Base-by-base conservation (phyloP, 805 yeast genomes). In the Lachancea kluyveri region DNA sequence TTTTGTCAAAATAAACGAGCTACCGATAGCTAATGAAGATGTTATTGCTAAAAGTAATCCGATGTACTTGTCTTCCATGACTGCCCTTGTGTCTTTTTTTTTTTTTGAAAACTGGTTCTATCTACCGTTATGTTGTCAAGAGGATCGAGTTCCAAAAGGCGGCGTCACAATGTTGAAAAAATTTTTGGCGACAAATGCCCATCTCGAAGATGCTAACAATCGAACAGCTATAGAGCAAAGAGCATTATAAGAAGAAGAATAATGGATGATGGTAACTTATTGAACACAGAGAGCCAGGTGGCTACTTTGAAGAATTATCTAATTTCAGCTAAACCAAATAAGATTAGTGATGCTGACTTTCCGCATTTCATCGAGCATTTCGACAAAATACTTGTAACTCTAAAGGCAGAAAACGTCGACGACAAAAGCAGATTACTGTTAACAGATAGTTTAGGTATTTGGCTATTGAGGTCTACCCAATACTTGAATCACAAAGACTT, bases 31-130 rank as follows among this genome's bases (percentile, higher is more conserved):
- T 48, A 86, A 62, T 13, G 95, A 85, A 28, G 90, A 79, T 42
- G 86, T 72, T 59, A 86, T 77, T 35, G 96, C 96, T 45, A 86
- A 70, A 9, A 86, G 88, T 38, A 86, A 72, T 13, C 96, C 96
- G 39, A 86, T 81, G 54, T 83, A 86, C 56, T 87, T 86, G 41
- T 86, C 95, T 48, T 85, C 94, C 52, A 81, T 41, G 17, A n/a
- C 24, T n/a, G 23, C 20, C 17, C 15, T 16, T 6, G n/a, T n/a
- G n/a, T n/a, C n/a, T n/a, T n/a, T n/a, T n/a, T n/a, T n/a, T n/a
- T n/a, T n/a, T n/a, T n/a, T n/a, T n/a, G n/a, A n/a, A n/a, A n/a
- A n/a, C n/a, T n/a, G n/a, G n/a, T n/a, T n/a, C n/a, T n/a, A n/a
- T n/a, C n/a, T n/a, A n/a, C n/a, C n/a, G n/a, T n/a, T n/a, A n/a